Conservation (phyloP, 495 filamentous ascomycete genomes). For the Trichoderma asperelloides region DNA sequence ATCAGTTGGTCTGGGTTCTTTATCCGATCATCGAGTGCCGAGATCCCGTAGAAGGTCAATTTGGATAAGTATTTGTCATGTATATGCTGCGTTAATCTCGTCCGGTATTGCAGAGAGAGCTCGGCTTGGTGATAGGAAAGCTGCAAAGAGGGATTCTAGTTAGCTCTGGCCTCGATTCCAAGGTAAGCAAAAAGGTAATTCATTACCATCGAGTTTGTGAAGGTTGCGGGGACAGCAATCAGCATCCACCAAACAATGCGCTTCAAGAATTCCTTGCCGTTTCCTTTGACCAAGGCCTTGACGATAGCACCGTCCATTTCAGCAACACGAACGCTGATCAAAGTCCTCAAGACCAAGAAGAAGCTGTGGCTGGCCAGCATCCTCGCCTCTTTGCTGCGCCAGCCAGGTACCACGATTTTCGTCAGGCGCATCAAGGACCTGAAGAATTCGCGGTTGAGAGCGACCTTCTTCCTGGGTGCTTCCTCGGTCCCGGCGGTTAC, state of each 20-base stretch:
- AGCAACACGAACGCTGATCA: slow-evolving; percentile 91
- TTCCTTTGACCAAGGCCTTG: slow-evolving; percentile 81
- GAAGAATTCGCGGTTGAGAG: slow-evolving; percentile 94
- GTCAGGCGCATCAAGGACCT: slow-evolving; percentile 69
- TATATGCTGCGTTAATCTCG: slow-evolving; percentile 81
- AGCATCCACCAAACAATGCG: slow-evolving; percentile 98
- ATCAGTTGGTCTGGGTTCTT: slow-evolving; percentile 98
- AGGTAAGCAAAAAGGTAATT: not conserved
- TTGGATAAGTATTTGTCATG: slow-evolving; percentile 89
- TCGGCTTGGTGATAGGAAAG: slow-evolving; percentile 97
- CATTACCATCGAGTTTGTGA: slow-evolving; percentile 93
- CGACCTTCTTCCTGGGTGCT: slow-evolving; percentile 68
- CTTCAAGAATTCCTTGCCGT: slow-evolving; percentile 80
- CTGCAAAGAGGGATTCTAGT: slow-evolving; percentile 28
- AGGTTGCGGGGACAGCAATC: slow-evolving; percentile 93
- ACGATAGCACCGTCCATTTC: slow-evolving; percentile 91
- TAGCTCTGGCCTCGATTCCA: not conserved
- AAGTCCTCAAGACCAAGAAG: slow-evolving; percentile 72
- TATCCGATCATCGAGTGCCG: slow-evolving; percentile 91
- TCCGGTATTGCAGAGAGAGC: slow-evolving; percentile 84
- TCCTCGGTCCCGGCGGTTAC: slow-evolving; percentile 33
- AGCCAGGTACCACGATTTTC: slow-evolving; percentile 82
- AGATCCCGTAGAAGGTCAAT: slow-evolving; percentile 96
- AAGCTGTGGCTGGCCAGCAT: slow-evolving; percentile 77
- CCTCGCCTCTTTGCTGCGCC: slow-evolving; percentile 78